Evolutionary conservation across 768 basidiomycete species (phyloP).

Genomic region (Hemileccinum impolitum): DNA sequence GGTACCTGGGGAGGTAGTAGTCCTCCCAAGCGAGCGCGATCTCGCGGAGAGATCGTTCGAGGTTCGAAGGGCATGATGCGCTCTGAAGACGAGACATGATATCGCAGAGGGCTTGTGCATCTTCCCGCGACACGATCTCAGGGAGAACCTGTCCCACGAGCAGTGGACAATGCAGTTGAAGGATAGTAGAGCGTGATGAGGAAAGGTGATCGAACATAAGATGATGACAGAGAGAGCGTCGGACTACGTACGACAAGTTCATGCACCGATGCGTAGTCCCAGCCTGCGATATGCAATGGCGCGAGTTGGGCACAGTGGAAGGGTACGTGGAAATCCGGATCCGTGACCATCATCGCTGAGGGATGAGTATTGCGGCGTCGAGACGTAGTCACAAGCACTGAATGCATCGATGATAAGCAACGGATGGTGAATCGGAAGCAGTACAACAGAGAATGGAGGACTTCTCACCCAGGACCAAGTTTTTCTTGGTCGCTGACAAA

Average conservation of each 20-base stretch:
- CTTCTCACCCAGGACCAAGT: not conserved
- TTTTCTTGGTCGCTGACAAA: not conserved
- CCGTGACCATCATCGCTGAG: slow-evolving; percentile 17
- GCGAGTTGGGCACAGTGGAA: slow-evolving; percentile 31
- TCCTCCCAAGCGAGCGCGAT: slow-evolving; percentile 31
- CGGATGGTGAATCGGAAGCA: not conserved
- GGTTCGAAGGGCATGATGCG: slow-evolving; percentile 13
- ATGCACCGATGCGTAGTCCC: slow-evolving; percentile 26
- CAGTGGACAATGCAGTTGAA: not conserved
- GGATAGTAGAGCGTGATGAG: not conserved
- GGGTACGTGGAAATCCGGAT: slow-evolving; percentile 23
- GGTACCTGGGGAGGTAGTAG: slow-evolving; percentile 30
- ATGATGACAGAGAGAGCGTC: not conserved
- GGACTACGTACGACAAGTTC: slow-evolving; percentile 25
- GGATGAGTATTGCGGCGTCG: not conserved
- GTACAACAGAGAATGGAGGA: not conserved
- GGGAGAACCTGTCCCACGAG: slow-evolving; percentile 19
- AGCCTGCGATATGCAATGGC: slow-evolving; percentile 24
- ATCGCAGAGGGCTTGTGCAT: slow-evolving; percentile 20
- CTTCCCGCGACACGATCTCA: slow-evolving; percentile 19
- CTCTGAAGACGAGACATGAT: slow-evolving; percentile 12
- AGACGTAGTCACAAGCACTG: slow-evolving; percentile 1
- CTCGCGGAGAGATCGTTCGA: slow-evolving; percentile 23
- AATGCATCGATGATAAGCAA: not conserved
- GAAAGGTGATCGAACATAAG: slow-evolving; percentile 3